A percentile compares a stretch with the other conserved stretches of the same genome.
These are phyloP conservation scores for Cyberlindnera misumaiensis DNA, from an alignment of 805 yeast species.

Conservation along the genomic window DNA sequence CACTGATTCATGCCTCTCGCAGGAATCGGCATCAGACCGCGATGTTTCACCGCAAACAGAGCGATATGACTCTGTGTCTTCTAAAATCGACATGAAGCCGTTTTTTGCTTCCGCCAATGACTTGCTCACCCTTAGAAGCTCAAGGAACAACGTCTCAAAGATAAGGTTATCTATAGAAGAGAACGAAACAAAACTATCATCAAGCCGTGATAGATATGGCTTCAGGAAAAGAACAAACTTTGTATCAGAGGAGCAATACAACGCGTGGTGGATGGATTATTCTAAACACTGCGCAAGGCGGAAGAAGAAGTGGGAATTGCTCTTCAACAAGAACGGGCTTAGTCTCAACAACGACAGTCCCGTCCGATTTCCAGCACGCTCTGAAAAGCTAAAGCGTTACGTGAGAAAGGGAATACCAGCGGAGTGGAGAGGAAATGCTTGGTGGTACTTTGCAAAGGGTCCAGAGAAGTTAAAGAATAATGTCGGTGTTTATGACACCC, in stretches of 20 bases:
- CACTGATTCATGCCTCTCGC: slow-evolving; percentile 5
- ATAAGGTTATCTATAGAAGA: slow-evolving; percentile 11
- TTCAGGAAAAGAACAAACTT: slow-evolving; percentile 61
- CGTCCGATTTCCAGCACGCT: slow-evolving; percentile 64
- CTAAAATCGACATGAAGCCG: neutral
- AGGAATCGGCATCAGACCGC: neutral
- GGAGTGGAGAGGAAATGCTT: slow-evolving; percentile 94
- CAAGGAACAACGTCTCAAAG: slow-evolving; percentile 10
- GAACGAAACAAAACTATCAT: slow-evolving; percentile 6
- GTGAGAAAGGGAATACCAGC: slow-evolving; percentile 92
- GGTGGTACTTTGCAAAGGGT: slow-evolving; percentile 94
- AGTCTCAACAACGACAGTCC: slow-evolving; percentile 43
- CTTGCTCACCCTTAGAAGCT: slow-evolving; percentile 6
- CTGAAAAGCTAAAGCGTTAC: slow-evolving; percentile 72
- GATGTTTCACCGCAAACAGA: neutral
- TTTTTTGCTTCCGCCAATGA: slow-evolving; percentile 3
- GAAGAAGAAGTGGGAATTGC: slow-evolving; percentile 66
- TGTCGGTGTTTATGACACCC: slow-evolving; percentile 64
- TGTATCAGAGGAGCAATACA: slow-evolving; percentile 50
- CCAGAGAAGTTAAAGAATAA: slow-evolving; percentile 62
- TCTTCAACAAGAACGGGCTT: slow-evolving; percentile 66
- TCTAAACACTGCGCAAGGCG: slow-evolving; percentile 55
- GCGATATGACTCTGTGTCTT: too few relatives aligned
- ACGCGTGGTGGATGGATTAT: slow-evolving; percentile 71
- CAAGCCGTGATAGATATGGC: slow-evolving; percentile 69